Conservation (phyloP, 306 rosid species). For the Cicer bijugum region DNA sequence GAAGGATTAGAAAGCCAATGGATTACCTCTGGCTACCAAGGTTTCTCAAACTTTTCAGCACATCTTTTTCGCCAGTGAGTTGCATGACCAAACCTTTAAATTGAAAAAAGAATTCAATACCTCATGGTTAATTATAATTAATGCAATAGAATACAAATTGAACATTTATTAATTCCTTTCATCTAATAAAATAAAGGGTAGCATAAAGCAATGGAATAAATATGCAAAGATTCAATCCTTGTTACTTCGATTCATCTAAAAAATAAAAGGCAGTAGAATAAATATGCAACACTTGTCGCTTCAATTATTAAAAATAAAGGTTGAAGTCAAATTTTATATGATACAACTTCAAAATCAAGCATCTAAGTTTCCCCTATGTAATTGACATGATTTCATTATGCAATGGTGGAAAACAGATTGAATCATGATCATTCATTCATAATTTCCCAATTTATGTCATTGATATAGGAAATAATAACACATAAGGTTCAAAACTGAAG, state of each 20-base stretch:
- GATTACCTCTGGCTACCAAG: slow-evolving; percentile 40
- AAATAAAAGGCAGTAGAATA: too few relatives aligned
- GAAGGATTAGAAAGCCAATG: not conserved
- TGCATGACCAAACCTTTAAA: slow-evolving; percentile 72
- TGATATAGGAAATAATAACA: not conserved
- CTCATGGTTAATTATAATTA: slow-evolving; percentile 1
- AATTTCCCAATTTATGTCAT: slow-evolving; percentile 26
- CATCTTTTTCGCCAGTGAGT: slow-evolving; percentile 70
- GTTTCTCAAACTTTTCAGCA: slow-evolving; percentile 66
- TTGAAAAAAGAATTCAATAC: slow-evolving; percentile 26
- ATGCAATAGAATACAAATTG: not conserved
- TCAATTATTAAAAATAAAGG: not conserved
- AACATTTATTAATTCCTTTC: too few relatives aligned
- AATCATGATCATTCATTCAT: not conserved
- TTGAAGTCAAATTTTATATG: not conserved
- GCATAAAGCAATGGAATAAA: too few relatives aligned
- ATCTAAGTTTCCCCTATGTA: not conserved
- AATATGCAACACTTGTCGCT: too few relatives aligned
- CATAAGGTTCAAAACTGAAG: too few relatives aligned
- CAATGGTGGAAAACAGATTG: not conserved
- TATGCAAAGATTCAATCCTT: too few relatives aligned
- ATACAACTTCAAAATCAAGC: not conserved
- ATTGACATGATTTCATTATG: slow-evolving; percentile 5
- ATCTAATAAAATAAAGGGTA: too few relatives aligned
- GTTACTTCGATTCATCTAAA: too few relatives aligned